A percentile compares a stretch with the other conserved stretches of the same genome.
phyloP scores from a whole-genome alignment of 805 yeast genomes.

The Starmerella bombi region DNA sequence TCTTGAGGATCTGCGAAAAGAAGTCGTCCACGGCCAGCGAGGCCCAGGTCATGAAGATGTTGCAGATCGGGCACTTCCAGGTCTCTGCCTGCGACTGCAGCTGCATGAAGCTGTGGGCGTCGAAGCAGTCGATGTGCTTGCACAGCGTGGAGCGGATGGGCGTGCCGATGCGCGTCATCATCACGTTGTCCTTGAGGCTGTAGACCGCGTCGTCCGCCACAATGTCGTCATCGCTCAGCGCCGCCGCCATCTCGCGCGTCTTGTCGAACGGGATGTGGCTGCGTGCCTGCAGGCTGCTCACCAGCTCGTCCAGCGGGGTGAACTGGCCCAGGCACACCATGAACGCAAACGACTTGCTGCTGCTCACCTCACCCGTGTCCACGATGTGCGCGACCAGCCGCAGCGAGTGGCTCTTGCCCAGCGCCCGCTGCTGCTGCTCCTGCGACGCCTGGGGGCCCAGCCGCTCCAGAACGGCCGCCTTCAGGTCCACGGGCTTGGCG shows the following conservation, averaged over 20 bases:
- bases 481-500: conserved; percentile 68
- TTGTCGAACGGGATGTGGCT: conserved; percentile 42
- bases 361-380: conserved; percentile 40
- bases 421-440: neutral
- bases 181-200: conserved; percentile 66
- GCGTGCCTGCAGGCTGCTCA: conserved; percentile 32
- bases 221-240: conserved; percentile 53
- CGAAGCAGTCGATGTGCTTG: conserved; percentile 78
- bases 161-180: conserved; percentile 50
- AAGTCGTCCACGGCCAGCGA: conserved; percentile 66
- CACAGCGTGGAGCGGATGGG: conserved; percentile 67
- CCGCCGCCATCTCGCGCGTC: conserved; percentile 39
- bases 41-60: conserved; percentile 36
- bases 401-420: conserved; percentile 1
- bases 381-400: conserved; percentile 27
- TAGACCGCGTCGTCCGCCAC: conserved; percentile 52
- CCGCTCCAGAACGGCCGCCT: conserved; percentile 32
- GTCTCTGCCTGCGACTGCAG: conserved; percentile 69
- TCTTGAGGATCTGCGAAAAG: conserved; percentile 44
- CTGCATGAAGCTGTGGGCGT: conserved; percentile 56
- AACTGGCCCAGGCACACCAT: conserved; percentile 48
- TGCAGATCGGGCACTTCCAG: conserved; percentile 85
- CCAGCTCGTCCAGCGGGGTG: conserved; percentile 32
- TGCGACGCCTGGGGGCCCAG: too few relatives aligned
- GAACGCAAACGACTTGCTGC: conserved; percentile 30